Conservation (phyloP, 345 rosid species). For the Rhodamnia argentea region DNA sequence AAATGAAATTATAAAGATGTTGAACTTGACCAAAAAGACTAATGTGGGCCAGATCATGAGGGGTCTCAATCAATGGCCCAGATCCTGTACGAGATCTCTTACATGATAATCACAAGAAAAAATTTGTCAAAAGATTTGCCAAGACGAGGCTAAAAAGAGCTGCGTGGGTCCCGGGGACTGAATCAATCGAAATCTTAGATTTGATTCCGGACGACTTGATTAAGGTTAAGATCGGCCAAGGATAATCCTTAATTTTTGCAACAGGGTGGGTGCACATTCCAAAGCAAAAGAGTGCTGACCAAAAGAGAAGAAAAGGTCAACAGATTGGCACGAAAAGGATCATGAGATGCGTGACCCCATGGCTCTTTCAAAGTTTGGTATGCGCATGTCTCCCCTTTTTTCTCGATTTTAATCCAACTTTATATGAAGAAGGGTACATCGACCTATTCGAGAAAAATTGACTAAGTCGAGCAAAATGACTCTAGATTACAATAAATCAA, state of each 20-base stretch:
- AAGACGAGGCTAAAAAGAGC: neutral
- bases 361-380: neutral
- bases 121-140: neutral
- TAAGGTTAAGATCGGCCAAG: neutral
- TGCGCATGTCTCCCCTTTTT: neutral
- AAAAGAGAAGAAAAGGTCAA: neutral
- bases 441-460: no score
- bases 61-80: neutral
- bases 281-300: neutral
- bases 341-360: no score
- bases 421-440: no score
- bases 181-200: neutral
- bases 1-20: neutral
- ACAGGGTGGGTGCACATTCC: neutral
- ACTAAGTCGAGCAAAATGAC: no score
- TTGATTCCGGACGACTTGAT: neutral
- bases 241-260: neutral
- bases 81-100: neutral
- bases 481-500: no score
- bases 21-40: neutral
- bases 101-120: neutral
- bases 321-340: neutral
- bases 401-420: no score
- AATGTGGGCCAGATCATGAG: neutral
- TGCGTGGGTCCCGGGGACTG: neutral